These are phyloP conservation scores for Gloeostereum incarnatum DNA, from an alignment of 768 basidiomycete species.

Conservation along the genomic window DNA sequence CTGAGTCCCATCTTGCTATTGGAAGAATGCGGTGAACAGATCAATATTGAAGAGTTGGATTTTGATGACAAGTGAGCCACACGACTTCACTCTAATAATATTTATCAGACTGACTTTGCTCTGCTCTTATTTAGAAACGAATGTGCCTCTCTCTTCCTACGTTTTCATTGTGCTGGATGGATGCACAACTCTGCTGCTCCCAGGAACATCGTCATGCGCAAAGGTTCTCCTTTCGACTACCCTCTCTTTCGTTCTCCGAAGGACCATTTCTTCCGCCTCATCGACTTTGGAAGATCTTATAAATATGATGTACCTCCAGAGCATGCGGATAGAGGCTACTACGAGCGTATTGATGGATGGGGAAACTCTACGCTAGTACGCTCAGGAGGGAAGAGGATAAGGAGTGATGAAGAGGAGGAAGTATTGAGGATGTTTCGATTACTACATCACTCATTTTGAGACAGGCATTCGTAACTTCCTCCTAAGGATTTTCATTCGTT, in stretches of 20 bases:
- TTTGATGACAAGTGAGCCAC: conserved; percentile 4
- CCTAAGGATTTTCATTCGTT: no score
- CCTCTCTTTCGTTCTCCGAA: background rate
- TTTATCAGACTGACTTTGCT: background rate
- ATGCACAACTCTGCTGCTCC: conserved; percentile 5
- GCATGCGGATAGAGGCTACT: no score
- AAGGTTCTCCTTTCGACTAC: conserved; percentile 2
- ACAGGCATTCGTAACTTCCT: no score
- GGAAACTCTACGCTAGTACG: no score
- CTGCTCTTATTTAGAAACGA: conserved; percentile 1
- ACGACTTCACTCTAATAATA: background rate
- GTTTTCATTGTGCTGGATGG: conserved; percentile 6
- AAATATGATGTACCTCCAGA: no score
- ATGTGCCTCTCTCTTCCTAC: conserved; percentile 8
- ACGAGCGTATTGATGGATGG: no score
- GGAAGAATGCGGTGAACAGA: conserved; percentile 8
- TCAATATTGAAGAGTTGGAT: conserved; percentile 3
- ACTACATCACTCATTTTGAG: no score
- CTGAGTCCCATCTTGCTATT: conserved; percentile 10
- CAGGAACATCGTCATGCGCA: conserved; percentile 8
- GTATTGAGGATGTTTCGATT: no score
- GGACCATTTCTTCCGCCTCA: background rate
- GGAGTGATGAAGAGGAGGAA: no score
- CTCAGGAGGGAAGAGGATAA: no score
- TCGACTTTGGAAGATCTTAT: conserved; percentile 1